Evolutionary conservation across 345 rosid genomes (phyloP).

Genomic region (Hevea brasiliensis): DNA sequence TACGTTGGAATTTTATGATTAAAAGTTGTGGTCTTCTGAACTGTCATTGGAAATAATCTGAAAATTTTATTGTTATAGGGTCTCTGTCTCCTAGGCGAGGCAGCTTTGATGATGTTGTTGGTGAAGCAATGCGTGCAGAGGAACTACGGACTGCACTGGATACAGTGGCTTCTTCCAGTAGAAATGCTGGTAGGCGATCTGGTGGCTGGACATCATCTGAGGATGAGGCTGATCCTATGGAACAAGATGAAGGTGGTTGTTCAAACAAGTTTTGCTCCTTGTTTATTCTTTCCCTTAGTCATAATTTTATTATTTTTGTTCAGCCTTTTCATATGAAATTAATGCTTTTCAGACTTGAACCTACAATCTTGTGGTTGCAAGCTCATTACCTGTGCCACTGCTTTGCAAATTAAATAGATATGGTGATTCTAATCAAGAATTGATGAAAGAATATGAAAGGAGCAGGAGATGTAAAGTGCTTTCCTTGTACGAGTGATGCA

Average conservation of each 20-base stretch:
- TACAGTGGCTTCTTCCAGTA: constrained; percentile 75
- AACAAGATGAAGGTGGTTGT: constrained; percentile 69
- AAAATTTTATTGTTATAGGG: constrained; percentile 38
- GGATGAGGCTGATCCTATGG: constrained; percentile 84
- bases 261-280: constrained; percentile 10
- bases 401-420: not conserved
- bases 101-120: constrained; percentile 53
- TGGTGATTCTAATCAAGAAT: not conserved
- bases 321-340: not conserved
- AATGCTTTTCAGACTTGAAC: not conserved
- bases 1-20: not conserved
- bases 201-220: constrained; percentile 90
- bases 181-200: constrained; percentile 30
- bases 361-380: not conserved
- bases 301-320: constrained; percentile 7
- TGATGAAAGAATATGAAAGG: not conserved
- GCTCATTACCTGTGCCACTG: not conserved
- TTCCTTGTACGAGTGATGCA: not conserved
- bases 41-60: constrained; percentile 1
- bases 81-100: constrained; percentile 59
- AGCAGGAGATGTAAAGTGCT: not conserved
- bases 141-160: constrained; percentile 61
- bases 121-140: constrained; percentile 65
- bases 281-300: not conserved
- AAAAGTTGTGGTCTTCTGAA: not conserved